These are phyloP conservation scores for Colletotrichum viniferum DNA, from an alignment of 2,329 filamentous ascomycete species.

Conservation along the genomic window DNA sequence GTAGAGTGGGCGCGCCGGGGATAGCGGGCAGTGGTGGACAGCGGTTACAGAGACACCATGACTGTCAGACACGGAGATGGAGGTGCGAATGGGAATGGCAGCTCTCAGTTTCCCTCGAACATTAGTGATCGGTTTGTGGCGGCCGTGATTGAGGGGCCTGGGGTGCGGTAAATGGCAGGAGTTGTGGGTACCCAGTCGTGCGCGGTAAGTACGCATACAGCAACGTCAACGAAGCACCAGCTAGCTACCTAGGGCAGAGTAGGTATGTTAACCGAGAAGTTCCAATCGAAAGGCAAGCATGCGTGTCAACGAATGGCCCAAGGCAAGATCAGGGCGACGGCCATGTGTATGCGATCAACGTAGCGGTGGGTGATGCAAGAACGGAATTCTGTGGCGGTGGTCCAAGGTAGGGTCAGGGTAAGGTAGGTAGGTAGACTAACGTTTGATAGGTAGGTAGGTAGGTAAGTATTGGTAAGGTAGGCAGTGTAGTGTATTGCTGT, in stretches of 20 bases:
- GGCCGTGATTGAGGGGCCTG: not conserved
- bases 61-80: not conserved
- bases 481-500: not conserved
- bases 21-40: not conserved
- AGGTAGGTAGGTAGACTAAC: not conserved
- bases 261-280: not conserved
- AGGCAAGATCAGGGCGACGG: not conserved
- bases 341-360: not conserved
- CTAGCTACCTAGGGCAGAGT: not conserved
- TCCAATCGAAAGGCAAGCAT: not conserved
- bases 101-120: not conserved
- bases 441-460: not conserved
- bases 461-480: not conserved
- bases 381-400: not conserved
- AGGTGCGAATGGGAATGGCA: not conserved
- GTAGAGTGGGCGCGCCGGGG: not conserved
- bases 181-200: not conserved
- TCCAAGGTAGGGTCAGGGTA: not conserved
- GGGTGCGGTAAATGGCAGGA: not conserved
- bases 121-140: not conserved
- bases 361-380: not conserved
- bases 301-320: not conserved
- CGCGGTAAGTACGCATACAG: not conserved
- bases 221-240: not conserved
- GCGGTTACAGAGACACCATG: not conserved